Evolutionary conservation across 2,329 filamentous ascomycete genomes (phyloP), one percentile per base, ranked within the genome.

Genomic region (Geosmithia flava): DNA sequence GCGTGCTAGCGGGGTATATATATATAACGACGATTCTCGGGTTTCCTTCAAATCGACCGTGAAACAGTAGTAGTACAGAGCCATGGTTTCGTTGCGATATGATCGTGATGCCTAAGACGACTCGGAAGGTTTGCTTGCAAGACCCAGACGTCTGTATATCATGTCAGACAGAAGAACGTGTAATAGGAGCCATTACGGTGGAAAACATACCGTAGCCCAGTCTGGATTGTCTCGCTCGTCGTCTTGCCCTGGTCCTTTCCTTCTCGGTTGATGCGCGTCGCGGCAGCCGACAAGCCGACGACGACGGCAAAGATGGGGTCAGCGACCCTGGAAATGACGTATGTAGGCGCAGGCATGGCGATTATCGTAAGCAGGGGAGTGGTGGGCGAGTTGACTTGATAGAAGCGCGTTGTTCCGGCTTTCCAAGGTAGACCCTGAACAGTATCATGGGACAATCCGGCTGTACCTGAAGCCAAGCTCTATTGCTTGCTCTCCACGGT

Each of bases 251-350:
- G 76, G 46, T 72, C 72, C 59, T 75, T 75, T 53, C 77, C 74
- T 55, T 81, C 77, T 39, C 77, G 75, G 53, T 73, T 79, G 65
- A 81, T 78, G 52, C 77, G 70, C 42, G 70, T 71, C 10, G 64
- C 72, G 23, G 77, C 75, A 2, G 77, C 77, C 20, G 70, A 69
- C 27, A 79, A 54, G 17, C 77, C 77, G 47, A 80, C 79, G 49
- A 71, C 58, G 15, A 80, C 55, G 40, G 75, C 77, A 47, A 81
- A 81, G 37, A 81, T 69, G 17, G 77, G 77, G 53, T 81, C 77
- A 17, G 70, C 75, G 7, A 70, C 67, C 55, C 69, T 67, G n/a
- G 76, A 79, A 49, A 81, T 78, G 52, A 81, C 79, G 58, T 79
- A 80, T 2, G 73, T 70, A 5, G 75, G 73, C 20, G 69, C 63